Conservation (phyloP, 1,284 basidiomycete genomes). For the Wallemia mellicola region DNA sequence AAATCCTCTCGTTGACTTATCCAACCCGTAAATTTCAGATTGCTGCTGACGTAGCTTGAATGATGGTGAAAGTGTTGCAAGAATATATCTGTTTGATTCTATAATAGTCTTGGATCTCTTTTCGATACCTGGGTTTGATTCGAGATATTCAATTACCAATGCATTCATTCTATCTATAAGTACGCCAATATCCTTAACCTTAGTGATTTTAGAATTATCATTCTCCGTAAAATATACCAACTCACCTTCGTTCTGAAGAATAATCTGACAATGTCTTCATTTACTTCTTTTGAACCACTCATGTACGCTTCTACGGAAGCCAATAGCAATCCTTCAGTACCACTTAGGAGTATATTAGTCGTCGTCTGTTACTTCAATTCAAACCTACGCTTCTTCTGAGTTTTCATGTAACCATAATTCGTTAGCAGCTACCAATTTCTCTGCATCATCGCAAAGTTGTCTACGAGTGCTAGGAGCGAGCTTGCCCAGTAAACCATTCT, state of each 20-base stretch:
- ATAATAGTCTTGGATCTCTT: conserved; percentile 21
- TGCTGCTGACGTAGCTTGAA: conserved; percentile 17
- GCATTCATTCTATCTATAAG: conserved; percentile 14
- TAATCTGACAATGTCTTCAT: conserved; percentile 45
- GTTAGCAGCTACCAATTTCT: conserved; percentile 52
- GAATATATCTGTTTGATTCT: conserved; percentile 39
- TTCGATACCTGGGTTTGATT: conserved; percentile 11
- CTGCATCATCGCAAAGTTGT: conserved; percentile 49
- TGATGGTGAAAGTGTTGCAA: conserved; percentile 21
- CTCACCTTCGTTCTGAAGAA: conserved; percentile 50
- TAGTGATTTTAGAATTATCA: not conserved
- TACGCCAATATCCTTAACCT: conserved; percentile 12
- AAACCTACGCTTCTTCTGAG: conserved; percentile 15
- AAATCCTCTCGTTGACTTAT: conserved; percentile 25
- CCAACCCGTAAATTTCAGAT: conserved; percentile 40
- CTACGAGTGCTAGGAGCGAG: conserved; percentile 25
- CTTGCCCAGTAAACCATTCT: conserved; percentile 44
- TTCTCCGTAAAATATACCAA: conserved; percentile 6
- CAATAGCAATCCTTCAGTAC: conserved; percentile 14
- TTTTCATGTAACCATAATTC: conserved; percentile 65
- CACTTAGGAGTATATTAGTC: not conserved
- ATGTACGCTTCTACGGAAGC: conserved; percentile 31
- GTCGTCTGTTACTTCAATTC: not conserved
- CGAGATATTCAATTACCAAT: conserved; percentile 9
- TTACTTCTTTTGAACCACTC: conserved; percentile 17